phyloP scores from a whole-genome alignment of 116 monocot genomes.

The Thalassia testudinum region DNA sequence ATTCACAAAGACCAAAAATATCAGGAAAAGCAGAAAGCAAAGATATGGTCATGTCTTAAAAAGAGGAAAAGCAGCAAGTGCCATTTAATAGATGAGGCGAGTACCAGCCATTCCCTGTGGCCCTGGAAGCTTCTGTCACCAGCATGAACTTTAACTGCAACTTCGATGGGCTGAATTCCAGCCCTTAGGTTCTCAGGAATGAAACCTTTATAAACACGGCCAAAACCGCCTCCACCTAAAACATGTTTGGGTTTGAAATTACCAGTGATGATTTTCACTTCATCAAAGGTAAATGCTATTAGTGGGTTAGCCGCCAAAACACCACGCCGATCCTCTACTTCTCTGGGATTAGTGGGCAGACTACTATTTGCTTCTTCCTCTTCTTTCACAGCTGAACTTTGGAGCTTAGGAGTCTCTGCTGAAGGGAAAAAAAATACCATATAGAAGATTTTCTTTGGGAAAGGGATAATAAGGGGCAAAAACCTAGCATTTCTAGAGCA shows the following conservation, averaged over 20 bases:
- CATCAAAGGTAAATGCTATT: constrained; percentile 45
- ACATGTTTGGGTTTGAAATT: constrained; percentile 56
- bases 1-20: not conserved
- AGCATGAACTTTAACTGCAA: constrained; percentile 90
- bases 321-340: constrained; percentile 34
- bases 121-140: constrained; percentile 69
- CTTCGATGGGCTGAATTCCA: constrained; percentile 34
- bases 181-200: constrained; percentile 33
- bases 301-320: constrained; percentile 18
- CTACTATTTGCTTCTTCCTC: constrained; percentile 8
- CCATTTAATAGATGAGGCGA: not conserved
- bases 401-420: constrained; percentile 29
- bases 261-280: constrained; percentile 44
- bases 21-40: not conserved
- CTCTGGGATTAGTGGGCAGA: constrained; percentile 29
- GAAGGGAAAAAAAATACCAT: constrained; percentile 1
- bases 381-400: constrained; percentile 9
- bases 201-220: constrained; percentile 69
- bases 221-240: constrained; percentile 78
- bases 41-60: not conserved
- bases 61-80: not conserved
- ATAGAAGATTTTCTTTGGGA: too few species aligned
- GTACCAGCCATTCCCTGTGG: constrained; percentile 95
- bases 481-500: too few species aligned
- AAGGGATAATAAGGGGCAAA: too few species aligned